Conservation (phyloP, 306 rosid genomes). For the Trifolium repens region DNA sequence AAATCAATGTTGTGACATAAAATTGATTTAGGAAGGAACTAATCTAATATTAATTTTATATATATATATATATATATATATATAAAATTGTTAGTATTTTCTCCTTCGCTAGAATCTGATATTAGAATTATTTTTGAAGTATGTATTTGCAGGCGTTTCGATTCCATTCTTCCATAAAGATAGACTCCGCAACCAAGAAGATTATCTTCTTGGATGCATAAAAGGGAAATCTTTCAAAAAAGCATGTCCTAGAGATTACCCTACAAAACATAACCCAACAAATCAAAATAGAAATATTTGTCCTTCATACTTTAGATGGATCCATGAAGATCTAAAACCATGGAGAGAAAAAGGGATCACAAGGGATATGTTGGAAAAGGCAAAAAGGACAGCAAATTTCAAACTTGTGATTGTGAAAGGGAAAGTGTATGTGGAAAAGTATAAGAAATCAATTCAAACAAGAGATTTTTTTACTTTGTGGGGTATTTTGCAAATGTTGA, state of each 20-base stretch:
- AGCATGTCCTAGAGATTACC: constrained; percentile 47
- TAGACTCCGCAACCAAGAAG: neutral
- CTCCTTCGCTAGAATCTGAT: neutral
- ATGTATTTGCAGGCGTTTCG: constrained; percentile 11
- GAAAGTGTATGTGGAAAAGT: constrained; percentile 65
- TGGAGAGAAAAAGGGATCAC: constrained; percentile 76
- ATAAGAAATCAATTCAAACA: constrained; percentile 59
- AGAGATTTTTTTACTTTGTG: constrained; percentile 77
- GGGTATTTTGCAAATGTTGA: constrained; percentile 78
- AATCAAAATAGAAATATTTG: constrained; percentile 45
- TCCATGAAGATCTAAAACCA: constrained; percentile 77
- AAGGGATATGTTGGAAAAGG: constrained; percentile 64
- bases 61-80: neutral
- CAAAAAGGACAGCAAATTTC: constrained; percentile 60
- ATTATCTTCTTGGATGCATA: constrained; percentile 1
- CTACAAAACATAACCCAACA: constrained; percentile 40
- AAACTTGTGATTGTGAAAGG: constrained; percentile 67
- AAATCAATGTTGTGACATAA: neutral
- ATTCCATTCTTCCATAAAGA: constrained; percentile 3
- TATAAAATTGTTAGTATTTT: neutral
- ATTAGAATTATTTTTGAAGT: constrained; percentile 3
- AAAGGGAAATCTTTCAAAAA: neutral
- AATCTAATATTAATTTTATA: neutral
- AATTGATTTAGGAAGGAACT: neutral
- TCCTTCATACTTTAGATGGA: constrained; percentile 78